Base-by-base conservation (phyloP, 2,329 filamentous ascomycete genomes). In the Aspergillus novoparasiticus region DNA sequence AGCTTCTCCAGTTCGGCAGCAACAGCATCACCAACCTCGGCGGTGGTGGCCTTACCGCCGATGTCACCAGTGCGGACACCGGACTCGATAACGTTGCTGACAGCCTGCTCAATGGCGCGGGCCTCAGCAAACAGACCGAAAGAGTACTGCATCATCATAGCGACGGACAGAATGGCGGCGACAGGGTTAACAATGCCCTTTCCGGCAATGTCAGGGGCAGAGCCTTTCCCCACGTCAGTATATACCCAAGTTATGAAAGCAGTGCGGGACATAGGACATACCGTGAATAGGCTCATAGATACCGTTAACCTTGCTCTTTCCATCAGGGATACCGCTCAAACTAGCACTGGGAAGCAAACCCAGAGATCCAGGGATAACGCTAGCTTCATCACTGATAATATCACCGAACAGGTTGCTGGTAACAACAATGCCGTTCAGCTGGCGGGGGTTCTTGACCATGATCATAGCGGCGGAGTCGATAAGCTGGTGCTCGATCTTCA, bases 271-370 rank as follows among this genome's bases (percentile, higher is more conserved):
- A 16, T 19, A 19, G 51, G 2, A 71, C 82, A 73, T 83, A 93
- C 92, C 94, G 79, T 99, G 94, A 72, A 99, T 98, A 30, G 94
- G 94, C 85, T 98, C 94, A 78, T 97, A 99, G 74, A 98, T 97
- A 71, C 93, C 94, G 77, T 96, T 97, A 75, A 94, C 92, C 77
- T 87, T 89, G 72, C 84, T 86, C 84, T 93, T 91, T 60, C 92
- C 92, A 77, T 96, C 93, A 0, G 94, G 94, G 64, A 96, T 88
- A 46, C 91, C 92, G 68, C 89, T 91, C 76, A 98, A 82, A 79
- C 90, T 95, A 14, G 94, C 94, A 77, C 90, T 94, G 30, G 94
- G 94, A 70, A 97, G 82, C 68, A 98, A 83, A 34, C 95, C 94
- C 71, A 98, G 87, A 72, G 89, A 93, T 19, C 94, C 94, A 3